Evolutionary conservation across 106 monocot species (phyloP), one percentile per base, ranked within the genome.

Genomic region (Ottelia alismoides): DNA sequence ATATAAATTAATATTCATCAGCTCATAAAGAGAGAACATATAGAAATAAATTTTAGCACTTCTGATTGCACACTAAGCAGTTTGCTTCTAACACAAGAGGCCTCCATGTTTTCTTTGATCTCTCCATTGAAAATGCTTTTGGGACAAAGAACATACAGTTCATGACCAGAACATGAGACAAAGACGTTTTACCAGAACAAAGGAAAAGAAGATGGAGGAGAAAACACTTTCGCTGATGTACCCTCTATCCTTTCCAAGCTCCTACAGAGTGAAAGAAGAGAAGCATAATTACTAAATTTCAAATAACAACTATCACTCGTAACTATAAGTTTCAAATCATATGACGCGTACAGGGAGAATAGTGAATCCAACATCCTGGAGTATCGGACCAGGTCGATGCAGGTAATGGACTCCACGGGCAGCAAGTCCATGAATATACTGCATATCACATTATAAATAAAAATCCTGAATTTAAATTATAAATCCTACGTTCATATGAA

Each of bases 381-480:
- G 73, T 56, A 77, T 45, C 25, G 85, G 91, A 53, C 91, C 81
- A 55, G 91, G 91, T 57, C 65, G 72, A 65, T 91, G 91, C 30
- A 91, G 61, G 70, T 85, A 91, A 49, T 91, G 91, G 68, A 91
- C 81, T 65, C 91, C 91, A 55, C 81, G 77, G n/a, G n/a, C n/a
- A n/a, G n/a, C n/a, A n/a, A n/a, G n/a, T n/a, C n/a, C n/a, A n/a
- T n/a, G n/a, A n/a, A n/a, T n/a, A n/a, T n/a, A n/a, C n/a, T n/a
- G n/a, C n/a, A n/a, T 20, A 18, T 28, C 4, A 28, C 30, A 18
- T 2, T 5, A 28, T 26, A 19, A 30, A 28, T 27, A 54, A 20
- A 22, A 47, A 2, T n/a, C 2, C 19, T 47, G 20, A 47, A 2
- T 16, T 47, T 47, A 47, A 47, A 47, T 18, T 2, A 47, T 47